Conservation (phyloP, 768 basidiomycete genomes). For the Mycena vitilis region DNA sequence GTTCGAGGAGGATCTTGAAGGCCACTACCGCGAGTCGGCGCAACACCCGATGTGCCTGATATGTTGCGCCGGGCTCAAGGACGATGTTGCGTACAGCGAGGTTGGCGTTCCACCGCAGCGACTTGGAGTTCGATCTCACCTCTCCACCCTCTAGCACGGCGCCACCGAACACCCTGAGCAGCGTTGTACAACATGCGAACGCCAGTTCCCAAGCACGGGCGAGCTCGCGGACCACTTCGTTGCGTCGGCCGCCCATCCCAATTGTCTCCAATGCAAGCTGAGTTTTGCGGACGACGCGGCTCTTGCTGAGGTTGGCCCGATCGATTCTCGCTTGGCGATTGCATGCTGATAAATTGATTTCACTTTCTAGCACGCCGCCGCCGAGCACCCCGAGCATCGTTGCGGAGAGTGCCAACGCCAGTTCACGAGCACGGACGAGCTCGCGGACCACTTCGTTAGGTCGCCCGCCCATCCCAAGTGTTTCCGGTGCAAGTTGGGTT, state of each 20-base stretch:
- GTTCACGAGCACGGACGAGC: constrained; percentile 50
- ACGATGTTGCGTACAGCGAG: constrained; percentile 40
- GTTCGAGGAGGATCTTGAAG: constrained; percentile 47
- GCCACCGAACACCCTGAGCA: constrained; percentile 49
- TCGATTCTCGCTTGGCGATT: too few species aligned
- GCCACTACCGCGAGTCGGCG: constrained; percentile 53
- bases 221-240: constrained; percentile 54
- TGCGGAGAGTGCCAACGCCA: constrained; percentile 52
- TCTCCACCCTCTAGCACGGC: constrained; percentile 48
- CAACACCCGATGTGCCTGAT: constrained; percentile 51
- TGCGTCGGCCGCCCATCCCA: constrained; percentile 57
- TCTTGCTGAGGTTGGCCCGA: too few species aligned
- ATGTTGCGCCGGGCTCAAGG: constrained; percentile 51
- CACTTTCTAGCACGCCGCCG: constrained; percentile 49
- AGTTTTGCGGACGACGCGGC: constrained; percentile 54
- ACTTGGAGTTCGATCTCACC: background rate
- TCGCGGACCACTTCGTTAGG: constrained; percentile 54
- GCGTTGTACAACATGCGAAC: constrained; percentile 50
- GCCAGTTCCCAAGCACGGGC: constrained; percentile 52
- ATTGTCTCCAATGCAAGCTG: constrained; percentile 54
- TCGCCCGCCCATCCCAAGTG: constrained; percentile 62
- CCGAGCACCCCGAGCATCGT: constrained; percentile 48
- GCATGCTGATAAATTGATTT: too few species aligned
- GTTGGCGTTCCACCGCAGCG: constrained; percentile 39
- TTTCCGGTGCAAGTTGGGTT: constrained; percentile 53